Evolutionary conservation across 2,329 filamentous ascomycete species (phyloP), one percentile per base, ranked within the genome.

Genomic region (Eurotiales sp.): DNA sequence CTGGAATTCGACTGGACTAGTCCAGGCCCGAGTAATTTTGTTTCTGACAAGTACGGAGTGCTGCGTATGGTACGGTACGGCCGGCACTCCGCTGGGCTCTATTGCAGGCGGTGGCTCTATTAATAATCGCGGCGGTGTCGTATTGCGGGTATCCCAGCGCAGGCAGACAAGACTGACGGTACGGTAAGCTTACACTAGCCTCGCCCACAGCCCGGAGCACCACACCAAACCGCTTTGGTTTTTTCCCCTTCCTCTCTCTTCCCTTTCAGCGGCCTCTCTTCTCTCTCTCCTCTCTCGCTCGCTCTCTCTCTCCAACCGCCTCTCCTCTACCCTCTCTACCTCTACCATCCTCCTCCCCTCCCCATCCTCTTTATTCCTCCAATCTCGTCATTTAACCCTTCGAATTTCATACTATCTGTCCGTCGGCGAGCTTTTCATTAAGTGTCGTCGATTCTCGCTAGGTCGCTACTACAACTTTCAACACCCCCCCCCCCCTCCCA

Each of bases 361-460:
- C 51, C 51, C 52, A 46, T 50, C 54, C 57, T 55, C 49, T 46
- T 41, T 30, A 29, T 34, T 23, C 39, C 39, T 44, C 52, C 50
- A 27, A 29, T 43, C 55, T 53, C 51, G 50, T 53, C 51, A 45
- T 42, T 40, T 48, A 56, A 58, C 55, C 56, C 53, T 56, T 58
- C 56, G 53, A 55, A 57, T 50, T 51, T 53, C 51, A 52, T 46
- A 44, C 25, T 55, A 49, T 56, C 53, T 22, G 17, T 2, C 14
- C 4, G 39, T 19, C 63, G 70, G 72, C 73, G 73, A 76, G 72
- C 73, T 75, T 76, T 76, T 76, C 69, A 74, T 72, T 75, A 76
- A 75, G 73, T 72, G 67, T 76, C 72, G 73, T 75, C 73, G 64
- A 47, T 60, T 59, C 45, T 55, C 61, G 54, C 59, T 66, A 57